phyloP scores from a whole-genome alignment of 1,284 basidiomycete genomes.

The Tilletia setariae region DNA sequence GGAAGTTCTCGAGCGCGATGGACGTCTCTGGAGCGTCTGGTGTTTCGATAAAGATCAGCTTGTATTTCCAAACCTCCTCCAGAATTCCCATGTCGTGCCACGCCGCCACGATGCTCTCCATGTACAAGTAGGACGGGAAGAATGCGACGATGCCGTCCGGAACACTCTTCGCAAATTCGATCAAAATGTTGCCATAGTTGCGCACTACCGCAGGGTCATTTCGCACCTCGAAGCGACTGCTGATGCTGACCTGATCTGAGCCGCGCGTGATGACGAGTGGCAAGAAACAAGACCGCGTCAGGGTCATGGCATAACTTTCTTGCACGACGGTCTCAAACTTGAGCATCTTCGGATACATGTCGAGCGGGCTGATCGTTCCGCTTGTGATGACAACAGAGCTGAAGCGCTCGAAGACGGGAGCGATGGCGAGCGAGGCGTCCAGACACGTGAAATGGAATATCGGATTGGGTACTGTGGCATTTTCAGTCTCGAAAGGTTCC shows the following conservation, averaged over 20 bases:
- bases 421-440: constrained; percentile 94
- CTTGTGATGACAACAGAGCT: constrained; percentile 98
- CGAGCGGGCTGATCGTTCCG: constrained; percentile 94
- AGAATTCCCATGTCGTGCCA: constrained; percentile 99
- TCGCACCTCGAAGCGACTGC: constrained; percentile 97
- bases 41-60: constrained; percentile 98
- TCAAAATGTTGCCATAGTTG: constrained; percentile 96
- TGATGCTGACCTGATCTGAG: constrained; percentile 96
- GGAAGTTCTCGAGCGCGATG: constrained; percentile 94
- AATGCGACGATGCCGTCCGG: constrained; percentile 98
- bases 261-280: constrained; percentile 98
- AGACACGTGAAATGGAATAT: constrained; percentile 98
- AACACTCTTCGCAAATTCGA: constrained; percentile 95
- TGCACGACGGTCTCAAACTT: constrained; percentile 96
- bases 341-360: constrained; percentile 99
- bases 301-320: constrained; percentile 97
- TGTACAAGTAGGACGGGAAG: constrained; percentile 99
- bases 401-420: constrained; percentile 96
- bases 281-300: constrained; percentile 92
- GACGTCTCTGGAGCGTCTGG: constrained; percentile 98
- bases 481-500: constrained; percentile 98
- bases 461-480: constrained; percentile 96
- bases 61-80: constrained; percentile 99
- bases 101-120: constrained; percentile 98
- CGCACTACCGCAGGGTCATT: constrained; percentile 98